Conservation (phyloP, 306 rosid genomes). For the Dalbergia cochinchinensis region DNA sequence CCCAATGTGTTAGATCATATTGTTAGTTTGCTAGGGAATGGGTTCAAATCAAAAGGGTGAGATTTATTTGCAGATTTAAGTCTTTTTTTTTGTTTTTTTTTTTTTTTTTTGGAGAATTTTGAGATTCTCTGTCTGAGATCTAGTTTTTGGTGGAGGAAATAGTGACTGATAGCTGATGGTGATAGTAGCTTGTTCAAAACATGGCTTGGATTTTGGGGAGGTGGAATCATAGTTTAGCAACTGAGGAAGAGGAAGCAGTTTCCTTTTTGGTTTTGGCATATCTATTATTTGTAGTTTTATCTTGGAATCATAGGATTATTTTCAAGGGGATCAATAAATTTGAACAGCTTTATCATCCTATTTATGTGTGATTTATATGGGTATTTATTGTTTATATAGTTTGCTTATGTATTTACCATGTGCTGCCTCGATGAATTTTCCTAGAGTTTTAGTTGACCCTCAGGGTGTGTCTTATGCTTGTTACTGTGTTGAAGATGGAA, state of each 20-base stretch:
- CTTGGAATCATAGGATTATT: constrained; percentile 1
- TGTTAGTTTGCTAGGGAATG: constrained; percentile 32
- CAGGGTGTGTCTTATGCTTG: constrained; percentile 13
- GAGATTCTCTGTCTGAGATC: constrained; percentile 6
- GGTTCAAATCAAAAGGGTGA: constrained; percentile 33
- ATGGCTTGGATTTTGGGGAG: constrained; percentile 18
- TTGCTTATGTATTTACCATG: not conserved
- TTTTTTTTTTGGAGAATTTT: constrained; percentile 19
- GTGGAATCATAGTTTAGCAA: constrained; percentile 15
- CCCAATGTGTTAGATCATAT: constrained; percentile 34
- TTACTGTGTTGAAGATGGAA: constrained; percentile 32
- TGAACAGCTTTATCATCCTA: constrained; percentile 28
- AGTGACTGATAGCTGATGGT: constrained; percentile 37
- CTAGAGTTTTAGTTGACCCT: constrained; percentile 26
- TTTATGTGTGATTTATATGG: not conserved
- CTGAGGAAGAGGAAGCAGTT: constrained; percentile 9
- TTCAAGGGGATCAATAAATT: not conserved
- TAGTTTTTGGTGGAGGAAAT: constrained; percentile 31
- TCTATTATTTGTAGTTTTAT: constrained; percentile 3
- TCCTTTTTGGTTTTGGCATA: constrained; percentile 12
- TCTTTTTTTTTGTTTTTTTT: not conserved
- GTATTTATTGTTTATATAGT: constrained; percentile 22
- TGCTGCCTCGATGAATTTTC: constrained; percentile 17
- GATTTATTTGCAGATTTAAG: constrained; percentile 45
- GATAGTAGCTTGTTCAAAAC: constrained; percentile 28